These are phyloP conservation scores for Scutellaria galericulata DNA, from an alignment of 257 asterid species.

Conservation along the genomic window DNA sequence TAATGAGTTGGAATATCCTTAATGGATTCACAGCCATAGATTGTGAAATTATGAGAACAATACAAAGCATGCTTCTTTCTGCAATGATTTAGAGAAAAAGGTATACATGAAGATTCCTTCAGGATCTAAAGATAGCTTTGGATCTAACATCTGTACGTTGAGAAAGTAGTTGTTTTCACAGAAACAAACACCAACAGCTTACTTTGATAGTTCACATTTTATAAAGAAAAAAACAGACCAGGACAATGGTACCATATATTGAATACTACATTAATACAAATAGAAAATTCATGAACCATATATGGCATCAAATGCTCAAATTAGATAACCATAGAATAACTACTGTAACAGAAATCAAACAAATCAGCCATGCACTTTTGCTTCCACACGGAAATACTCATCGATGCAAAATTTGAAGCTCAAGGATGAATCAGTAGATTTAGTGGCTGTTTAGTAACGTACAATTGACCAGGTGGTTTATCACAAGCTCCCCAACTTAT, in stretches of 20 bases:
- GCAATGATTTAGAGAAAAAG: too few species aligned
- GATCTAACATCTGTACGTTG: too few species aligned
- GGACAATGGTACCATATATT: background rate
- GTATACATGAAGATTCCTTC: too few species aligned
- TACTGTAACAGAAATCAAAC: background rate
- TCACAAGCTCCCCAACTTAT: constrained; percentile 56
- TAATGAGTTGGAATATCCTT: background rate
- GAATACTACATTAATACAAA: background rate
- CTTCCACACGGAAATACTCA: constrained; percentile 15
- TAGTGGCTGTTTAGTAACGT: constrained; percentile 35
- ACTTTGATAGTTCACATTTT: too few species aligned
- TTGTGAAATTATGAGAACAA: background rate
- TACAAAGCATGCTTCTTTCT: too few species aligned
- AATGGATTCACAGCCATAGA: background rate
- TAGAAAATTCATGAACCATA: constrained; percentile 21
- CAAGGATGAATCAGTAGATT: background rate
- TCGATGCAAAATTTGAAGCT: background rate
- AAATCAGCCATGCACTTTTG: constrained; percentile 11
- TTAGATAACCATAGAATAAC: constrained; percentile 23
- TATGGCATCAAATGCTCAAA: constrained; percentile 28
- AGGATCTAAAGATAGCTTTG: too few species aligned
- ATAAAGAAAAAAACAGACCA: too few species aligned
- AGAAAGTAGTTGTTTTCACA: too few species aligned
- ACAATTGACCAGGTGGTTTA: constrained; percentile 59
- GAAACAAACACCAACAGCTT: too few species aligned